phyloP scores from a whole-genome alignment of 768 basidiomycete genomes.

The Psilocybe subaeruginosa region DNA sequence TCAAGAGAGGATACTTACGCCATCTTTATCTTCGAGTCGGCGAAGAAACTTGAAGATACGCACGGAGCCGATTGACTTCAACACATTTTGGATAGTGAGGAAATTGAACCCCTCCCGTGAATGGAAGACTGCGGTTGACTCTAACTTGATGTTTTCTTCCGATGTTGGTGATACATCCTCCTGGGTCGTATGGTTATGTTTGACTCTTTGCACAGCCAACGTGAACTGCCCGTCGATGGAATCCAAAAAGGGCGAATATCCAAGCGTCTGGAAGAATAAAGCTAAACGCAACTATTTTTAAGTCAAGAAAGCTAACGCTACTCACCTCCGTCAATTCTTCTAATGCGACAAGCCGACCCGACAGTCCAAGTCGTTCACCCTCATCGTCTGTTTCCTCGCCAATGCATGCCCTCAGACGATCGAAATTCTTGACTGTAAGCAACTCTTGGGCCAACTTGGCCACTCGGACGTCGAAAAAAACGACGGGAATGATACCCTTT shows the following conservation, averaged over 20 bases:
- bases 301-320: slow-evolving; percentile 7
- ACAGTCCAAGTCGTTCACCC: slow-evolving; percentile 30
- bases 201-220: slow-evolving; percentile 41
- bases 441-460: slow-evolving; percentile 48
- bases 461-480: slow-evolving; percentile 64
- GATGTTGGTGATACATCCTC: background rate
- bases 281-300: slow-evolving; percentile 11
- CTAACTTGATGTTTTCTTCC: slow-evolving; percentile 1
- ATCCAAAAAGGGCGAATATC: slow-evolving; percentile 52
- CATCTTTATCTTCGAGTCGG: slow-evolving; percentile 20
- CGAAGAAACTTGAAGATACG: slow-evolving; percentile 28
- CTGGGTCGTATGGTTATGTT: slow-evolving; percentile 7
- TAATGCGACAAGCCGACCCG: slow-evolving; percentile 47
- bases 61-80: slow-evolving; percentile 39
- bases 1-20: slow-evolving; percentile 22
- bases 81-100: slow-evolving; percentile 30
- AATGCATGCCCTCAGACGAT: slow-evolving; percentile 31
- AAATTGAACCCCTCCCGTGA: slow-evolving; percentile 24
- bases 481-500: slow-evolving; percentile 56
- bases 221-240: slow-evolving; percentile 56
- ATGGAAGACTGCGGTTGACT: background rate
- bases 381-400: slow-evolving; percentile 27
- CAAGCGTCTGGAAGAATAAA: slow-evolving; percentile 47
- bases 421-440: slow-evolving; percentile 34
- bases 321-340: slow-evolving; percentile 50